Conservation (phyloP, 805 yeast species). For the Vanderwaltozyma verrucispora region DNA sequence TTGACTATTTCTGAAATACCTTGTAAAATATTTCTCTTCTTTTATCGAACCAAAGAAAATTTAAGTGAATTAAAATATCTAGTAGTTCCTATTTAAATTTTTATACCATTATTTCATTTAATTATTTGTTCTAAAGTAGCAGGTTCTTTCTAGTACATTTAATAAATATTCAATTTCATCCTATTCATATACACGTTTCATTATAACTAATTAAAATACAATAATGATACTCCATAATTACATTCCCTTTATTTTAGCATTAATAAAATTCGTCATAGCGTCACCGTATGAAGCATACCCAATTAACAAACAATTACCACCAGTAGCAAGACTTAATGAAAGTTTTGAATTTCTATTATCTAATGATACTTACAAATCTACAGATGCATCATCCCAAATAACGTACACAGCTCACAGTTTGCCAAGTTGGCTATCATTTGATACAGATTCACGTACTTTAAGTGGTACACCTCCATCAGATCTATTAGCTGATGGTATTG, state of each 20-base stretch:
- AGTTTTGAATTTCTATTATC: slow-evolving; percentile 57
- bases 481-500: slow-evolving; percentile 29
- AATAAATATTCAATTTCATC: too few relatives aligned
- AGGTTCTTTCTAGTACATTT: too few relatives aligned
- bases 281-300: slow-evolving; percentile 30
- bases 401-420: slow-evolving; percentile 45
- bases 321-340: slow-evolving; percentile 66
- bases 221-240: neutral
- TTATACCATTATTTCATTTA: too few relatives aligned
- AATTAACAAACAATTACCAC: slow-evolving; percentile 63
- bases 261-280: slow-evolving; percentile 1
- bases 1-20: too few relatives aligned
- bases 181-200: too few relatives aligned
- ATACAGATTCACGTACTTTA: slow-evolving; percentile 46
- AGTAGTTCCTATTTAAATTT: too few relatives aligned
- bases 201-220: too few relatives aligned
- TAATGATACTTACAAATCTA: slow-evolving; percentile 52
- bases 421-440: slow-evolving; percentile 78
- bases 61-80: too few relatives aligned
- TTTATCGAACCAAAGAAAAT: too few relatives aligned
- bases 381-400: slow-evolving; percentile 34
- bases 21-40: too few relatives aligned
- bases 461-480: slow-evolving; percentile 51
- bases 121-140: too few relatives aligned
- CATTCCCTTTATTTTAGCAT: neutral